Evolutionary conservation across 176 grass and related monocot species (phyloP).

Genomic region (Cymbopogon citratus): DNA sequence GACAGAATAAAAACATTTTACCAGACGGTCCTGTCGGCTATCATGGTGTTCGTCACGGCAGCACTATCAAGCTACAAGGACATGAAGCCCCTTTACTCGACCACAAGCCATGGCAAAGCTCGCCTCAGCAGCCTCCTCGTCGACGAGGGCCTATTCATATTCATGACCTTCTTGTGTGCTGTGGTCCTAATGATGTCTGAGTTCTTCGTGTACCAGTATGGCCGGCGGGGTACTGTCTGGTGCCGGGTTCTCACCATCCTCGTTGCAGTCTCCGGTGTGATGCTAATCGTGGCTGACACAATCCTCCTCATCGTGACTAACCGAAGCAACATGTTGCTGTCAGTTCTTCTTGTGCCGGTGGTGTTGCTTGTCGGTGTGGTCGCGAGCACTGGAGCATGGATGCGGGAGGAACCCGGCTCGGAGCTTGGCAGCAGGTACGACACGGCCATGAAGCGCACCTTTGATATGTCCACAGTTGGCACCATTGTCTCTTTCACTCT

Average conservation of each 20-base stretch:
- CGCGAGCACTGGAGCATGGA: neutral
- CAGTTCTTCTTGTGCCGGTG: neutral
- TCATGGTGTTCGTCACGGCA: neutral
- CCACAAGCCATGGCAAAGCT: neutral
- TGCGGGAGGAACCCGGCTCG: neutral
- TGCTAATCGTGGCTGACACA: neutral
- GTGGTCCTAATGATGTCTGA: conserved; percentile 2
- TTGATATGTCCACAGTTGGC: neutral
- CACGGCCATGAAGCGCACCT: neutral
- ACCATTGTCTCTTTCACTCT: neutral
- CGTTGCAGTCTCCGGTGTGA: neutral
- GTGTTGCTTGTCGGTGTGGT: neutral
- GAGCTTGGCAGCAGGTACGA: neutral
- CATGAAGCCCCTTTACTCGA: neutral
- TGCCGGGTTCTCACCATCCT: neutral
- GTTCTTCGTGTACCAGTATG: neutral
- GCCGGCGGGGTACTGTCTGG: neutral
- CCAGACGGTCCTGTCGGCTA: neutral
- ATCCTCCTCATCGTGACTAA: neutral
- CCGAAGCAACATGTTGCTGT: neutral
- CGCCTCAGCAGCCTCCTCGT: conserved; percentile 14
- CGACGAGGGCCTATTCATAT: neutral
- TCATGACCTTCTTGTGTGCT: neutral
- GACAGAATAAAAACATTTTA: neutral
- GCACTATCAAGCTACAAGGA: conserved; percentile 21